These are phyloP conservation scores for Hymenoscyphus infarciens DNA, from an alignment of 2,329 filamentous ascomycete genomes.

Conservation along the genomic window DNA sequence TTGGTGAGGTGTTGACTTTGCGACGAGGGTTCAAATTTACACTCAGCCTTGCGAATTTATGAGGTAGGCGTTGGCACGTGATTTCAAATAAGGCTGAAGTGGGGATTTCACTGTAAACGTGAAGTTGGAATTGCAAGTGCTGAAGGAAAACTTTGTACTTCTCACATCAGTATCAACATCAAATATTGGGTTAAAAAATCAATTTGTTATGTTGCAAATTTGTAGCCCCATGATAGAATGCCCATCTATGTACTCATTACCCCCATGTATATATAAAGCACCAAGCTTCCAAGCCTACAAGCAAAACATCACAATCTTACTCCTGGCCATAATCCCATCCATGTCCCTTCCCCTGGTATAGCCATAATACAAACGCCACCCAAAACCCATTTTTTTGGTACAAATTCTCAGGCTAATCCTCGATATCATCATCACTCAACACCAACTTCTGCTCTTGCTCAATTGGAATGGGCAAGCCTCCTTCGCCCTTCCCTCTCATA, in stretches of 20 bases:
- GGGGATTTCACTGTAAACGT: neutral
- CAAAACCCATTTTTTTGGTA: neutral
- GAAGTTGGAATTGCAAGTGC: neutral
- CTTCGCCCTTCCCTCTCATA: constrained; percentile 25
- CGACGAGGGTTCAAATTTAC: neutral
- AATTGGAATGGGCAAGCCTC: constrained; percentile 23
- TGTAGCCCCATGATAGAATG: neutral
- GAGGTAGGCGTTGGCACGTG: constrained; percentile 3
- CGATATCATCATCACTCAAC: constrained; percentile 81
- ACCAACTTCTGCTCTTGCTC: constrained; percentile 61
- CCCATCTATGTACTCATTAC: neutral
- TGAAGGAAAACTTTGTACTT: neutral
- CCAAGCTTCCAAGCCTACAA: neutral
- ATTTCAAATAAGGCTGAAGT: constrained; percentile 5
- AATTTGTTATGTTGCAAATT: neutral
- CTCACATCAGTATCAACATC: neutral
- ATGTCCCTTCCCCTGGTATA: neutral
- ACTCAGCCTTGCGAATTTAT: constrained; percentile 10
- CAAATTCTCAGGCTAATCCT: constrained; percentile 37
- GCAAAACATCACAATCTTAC: neutral
- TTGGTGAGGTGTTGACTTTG: neutral
- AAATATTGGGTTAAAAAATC: neutral
- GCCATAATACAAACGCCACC: constrained; percentile 6
- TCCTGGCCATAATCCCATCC: neutral
- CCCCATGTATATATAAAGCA: neutral